Conservation (phyloP, 129 eudicot species). For the Solidago caesia region DNA sequence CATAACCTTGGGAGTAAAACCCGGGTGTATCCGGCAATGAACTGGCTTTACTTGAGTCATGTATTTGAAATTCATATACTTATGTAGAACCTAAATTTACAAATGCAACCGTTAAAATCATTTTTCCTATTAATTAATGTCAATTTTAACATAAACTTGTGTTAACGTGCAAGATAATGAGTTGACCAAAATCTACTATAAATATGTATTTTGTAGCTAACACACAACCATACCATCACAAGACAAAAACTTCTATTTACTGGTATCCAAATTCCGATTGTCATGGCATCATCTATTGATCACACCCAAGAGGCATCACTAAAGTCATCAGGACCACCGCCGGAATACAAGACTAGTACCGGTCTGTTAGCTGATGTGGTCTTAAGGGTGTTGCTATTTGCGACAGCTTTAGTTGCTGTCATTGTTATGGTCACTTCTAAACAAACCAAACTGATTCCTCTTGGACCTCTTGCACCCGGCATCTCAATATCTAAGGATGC, state of each 20-base stretch:
- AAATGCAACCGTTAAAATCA: no score
- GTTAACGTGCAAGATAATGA: not conserved
- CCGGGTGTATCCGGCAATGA: no score
- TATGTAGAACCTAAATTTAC: no score
- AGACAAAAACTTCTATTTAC: not conserved
- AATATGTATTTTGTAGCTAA: not conserved
- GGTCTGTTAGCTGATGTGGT: constrained; percentile 39
- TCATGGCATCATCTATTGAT: not conserved
- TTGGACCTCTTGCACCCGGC: constrained; percentile 41
- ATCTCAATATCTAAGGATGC: constrained; percentile 26
- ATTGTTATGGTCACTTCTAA: constrained; percentile 78
- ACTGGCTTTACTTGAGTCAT: no score
- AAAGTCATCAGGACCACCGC: constrained; percentile 14
- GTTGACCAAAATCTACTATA: constrained; percentile 4
- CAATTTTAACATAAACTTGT: not conserved
- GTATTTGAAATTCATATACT: no score
- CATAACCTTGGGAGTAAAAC: no score
- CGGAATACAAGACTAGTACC: constrained; percentile 3
- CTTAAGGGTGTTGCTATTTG: constrained; percentile 57
- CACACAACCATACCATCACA: not conserved
- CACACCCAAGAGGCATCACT: not conserved
- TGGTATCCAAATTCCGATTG: not conserved
- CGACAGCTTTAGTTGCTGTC: constrained; percentile 46
- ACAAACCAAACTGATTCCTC: constrained; percentile 40
- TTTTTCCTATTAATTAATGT: not conserved